Evolutionary conservation across 2,329 filamentous ascomycete species (phyloP).

Genomic region (Pseudogymnoascus sp.): DNA sequence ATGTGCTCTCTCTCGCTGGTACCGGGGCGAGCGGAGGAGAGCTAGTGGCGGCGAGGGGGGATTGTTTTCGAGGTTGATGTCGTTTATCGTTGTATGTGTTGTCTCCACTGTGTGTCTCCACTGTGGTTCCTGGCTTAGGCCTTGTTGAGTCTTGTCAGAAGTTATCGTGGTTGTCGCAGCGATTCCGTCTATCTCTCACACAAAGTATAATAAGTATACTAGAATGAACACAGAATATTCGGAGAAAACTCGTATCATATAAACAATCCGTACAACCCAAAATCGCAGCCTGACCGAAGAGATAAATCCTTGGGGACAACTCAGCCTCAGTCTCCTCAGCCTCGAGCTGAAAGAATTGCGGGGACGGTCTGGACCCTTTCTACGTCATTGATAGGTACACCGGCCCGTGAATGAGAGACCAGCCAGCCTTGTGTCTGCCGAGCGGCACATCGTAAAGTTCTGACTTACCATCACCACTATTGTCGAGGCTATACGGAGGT

Average conservation of each 20-base stretch:
- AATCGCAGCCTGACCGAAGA: neutral
- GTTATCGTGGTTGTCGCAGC: neutral
- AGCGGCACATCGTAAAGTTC: neutral
- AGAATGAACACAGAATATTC: neutral
- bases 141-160: neutral
- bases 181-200: neutral
- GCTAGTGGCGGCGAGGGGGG: neutral
- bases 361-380: neutral
- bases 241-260: neutral
- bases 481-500: neutral
- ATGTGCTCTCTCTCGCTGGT: neutral
- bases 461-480: neutral
- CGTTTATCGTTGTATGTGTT: neutral
- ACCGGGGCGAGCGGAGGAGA: neutral
- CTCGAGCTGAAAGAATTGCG: neutral
- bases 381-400: neutral
- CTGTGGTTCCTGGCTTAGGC: neutral
- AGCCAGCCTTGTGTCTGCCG: neutral
- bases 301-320: neutral
- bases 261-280: neutral
- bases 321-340: neutral
- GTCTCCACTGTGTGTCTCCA: neutral
- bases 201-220: neutral
- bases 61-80: neutral
- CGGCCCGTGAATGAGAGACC: neutral